These are phyloP conservation scores for Penicillium diatomitis DNA, from an alignment of 495 filamentous ascomycete species.

Conservation along the genomic window DNA sequence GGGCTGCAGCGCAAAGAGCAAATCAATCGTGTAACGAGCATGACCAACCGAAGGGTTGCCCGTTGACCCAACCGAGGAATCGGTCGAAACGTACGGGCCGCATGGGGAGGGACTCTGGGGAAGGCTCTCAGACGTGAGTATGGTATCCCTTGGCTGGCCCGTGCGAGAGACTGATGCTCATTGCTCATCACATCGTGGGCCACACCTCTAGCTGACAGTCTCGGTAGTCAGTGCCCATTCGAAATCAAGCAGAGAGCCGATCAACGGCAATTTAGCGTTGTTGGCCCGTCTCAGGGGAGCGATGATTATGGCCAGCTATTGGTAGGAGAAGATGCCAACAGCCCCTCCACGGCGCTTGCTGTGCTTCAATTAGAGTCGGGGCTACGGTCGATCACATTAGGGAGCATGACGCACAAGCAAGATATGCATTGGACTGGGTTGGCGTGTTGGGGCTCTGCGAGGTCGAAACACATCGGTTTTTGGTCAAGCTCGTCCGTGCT, in stretches of 20 bases:
- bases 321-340: not conserved
- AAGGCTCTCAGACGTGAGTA: no score
- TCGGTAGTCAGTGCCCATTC: not conserved
- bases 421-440: no score
- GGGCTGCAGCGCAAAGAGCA: no score
- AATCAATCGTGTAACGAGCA: no score
- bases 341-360: constrained; percentile 9
- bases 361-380: constrained; percentile 9
- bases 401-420: no score
- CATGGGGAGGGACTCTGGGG: no score
- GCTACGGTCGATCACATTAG: not conserved
- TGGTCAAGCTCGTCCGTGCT: no score
- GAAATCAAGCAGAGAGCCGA: not conserved
- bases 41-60: no score
- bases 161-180: not conserved
- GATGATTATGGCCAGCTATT: not conserved
- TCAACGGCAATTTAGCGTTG: not conserved
- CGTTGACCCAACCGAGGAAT: no score
- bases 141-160: not conserved
- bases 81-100: no score
- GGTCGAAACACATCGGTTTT: no score
- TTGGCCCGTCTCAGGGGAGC: not conserved
- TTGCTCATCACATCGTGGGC: not conserved
- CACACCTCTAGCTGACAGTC: not conserved
- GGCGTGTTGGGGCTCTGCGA: no score